Evolutionary conservation across 805 yeast species (phyloP).

Genomic region (Blastobotrys attinorum): DNA sequence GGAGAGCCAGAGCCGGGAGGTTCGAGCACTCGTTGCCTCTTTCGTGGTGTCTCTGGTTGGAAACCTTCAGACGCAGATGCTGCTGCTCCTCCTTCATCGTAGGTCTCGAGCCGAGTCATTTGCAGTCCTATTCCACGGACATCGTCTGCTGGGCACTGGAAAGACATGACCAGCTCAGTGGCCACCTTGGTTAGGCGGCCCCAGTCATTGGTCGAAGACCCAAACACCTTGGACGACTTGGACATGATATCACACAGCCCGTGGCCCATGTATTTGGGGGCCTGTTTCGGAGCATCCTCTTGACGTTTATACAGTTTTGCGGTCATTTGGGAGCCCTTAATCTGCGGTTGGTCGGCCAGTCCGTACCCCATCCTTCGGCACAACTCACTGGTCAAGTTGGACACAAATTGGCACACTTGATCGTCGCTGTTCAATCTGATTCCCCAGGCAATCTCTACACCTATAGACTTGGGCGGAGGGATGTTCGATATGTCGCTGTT

Average conservation of each 20-base stretch:
- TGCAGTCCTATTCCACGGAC: slow-evolving; percentile 74
- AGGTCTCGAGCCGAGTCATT: slow-evolving; percentile 43
- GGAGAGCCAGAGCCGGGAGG: too few species aligned
- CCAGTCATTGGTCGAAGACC: slow-evolving; percentile 50
- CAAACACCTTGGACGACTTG: slow-evolving; percentile 51
- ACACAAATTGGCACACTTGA: slow-evolving; percentile 60
- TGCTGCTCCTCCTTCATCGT: too few species aligned
- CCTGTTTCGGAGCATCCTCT: slow-evolving; percentile 58
- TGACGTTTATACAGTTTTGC: slow-evolving; percentile 61
- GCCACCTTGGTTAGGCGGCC: slow-evolving; percentile 57
- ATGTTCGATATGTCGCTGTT: slow-evolving; percentile 43
- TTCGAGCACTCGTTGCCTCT: too few species aligned
- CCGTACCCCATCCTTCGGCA: slow-evolving; percentile 46
- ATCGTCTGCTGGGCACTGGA: slow-evolving; percentile 57
- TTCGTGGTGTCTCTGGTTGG: too few species aligned
- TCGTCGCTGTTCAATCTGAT: slow-evolving; percentile 55
- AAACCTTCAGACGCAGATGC: too few species aligned
- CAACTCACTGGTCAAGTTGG: slow-evolving; percentile 52
- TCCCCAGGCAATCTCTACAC: slow-evolving; percentile 90
- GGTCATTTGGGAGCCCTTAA: slow-evolving; percentile 50
- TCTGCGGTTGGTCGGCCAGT: slow-evolving; percentile 34
- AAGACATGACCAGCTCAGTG: slow-evolving; percentile 44
- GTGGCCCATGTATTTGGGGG: slow-evolving; percentile 77
- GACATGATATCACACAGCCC: slow-evolving; percentile 66
- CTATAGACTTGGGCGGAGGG: slow-evolving; percentile 57